Evolutionary conservation across 345 rosid genomes (phyloP), one percentile per base, ranked within the genome.

Genomic region (Hypericum androsaemum): DNA sequence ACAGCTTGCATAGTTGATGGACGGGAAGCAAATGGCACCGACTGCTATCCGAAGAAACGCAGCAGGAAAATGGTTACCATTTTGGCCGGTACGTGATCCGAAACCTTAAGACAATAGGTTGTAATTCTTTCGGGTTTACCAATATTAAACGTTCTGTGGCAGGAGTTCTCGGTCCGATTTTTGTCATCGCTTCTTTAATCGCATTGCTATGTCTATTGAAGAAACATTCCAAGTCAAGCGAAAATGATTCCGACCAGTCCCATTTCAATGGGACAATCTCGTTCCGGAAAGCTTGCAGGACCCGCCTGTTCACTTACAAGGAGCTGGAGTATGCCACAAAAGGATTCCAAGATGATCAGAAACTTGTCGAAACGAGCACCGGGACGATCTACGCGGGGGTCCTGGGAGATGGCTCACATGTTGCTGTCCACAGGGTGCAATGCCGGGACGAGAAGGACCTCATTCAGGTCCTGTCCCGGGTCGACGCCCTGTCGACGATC

Each of bases 251-350:
- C 32, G 65, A 70, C 13, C 74, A 65, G 60, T 68, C 64, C 43
- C 67, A 64, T 64, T 73, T 50, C 50, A 65, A 61, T 7, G 66
- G 73, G 45, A 72, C 76, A 52, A 69, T 76, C 64, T 82, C 89
- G 0, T 79, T 79, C 64, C 71, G 82, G 22, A 85, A 85, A 74
- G 77, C 81, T 53, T 80, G 81, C 64, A 77, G 76, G 69, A 65
- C 85, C n/a, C 79, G 79, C 52, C 52, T 77, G 35, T 83, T 85
- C 64, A 64, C 70, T 50, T 79, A 76, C 71, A 75, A 76, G 15
- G 97, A 88, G 72, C 78, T 88, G 43, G 81, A 81, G 52, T 83
- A 77, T 63, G 88, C 95, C 22, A 76, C 90, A 2, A 71, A 64
- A 64, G 81, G 81, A 43, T 86, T 81, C 58, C 76, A 71, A 59